These are phyloP conservation scores for Glonium stellatum DNA, from an alignment of 495 filamentous ascomycete genomes.

Conservation along the genomic window DNA sequence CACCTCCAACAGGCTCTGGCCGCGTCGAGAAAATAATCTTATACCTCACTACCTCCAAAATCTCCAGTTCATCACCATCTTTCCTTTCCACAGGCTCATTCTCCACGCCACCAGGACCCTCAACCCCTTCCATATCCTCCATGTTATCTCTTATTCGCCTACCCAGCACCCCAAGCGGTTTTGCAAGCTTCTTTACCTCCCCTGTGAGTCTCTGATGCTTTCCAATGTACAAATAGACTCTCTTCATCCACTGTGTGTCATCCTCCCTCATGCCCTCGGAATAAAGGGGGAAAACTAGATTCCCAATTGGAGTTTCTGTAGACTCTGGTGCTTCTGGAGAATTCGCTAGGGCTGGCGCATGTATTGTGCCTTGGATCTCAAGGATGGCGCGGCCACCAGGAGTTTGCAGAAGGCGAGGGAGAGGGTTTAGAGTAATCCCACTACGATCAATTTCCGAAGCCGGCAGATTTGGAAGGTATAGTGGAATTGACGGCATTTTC, in stretches of 20 bases:
- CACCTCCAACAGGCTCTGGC: constrained; percentile 71
- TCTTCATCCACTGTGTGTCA: constrained; percentile 73
- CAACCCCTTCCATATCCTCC: constrained; percentile 13
- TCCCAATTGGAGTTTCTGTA: constrained; percentile 55
- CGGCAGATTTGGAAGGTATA: constrained; percentile 19
- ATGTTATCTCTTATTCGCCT: constrained; percentile 33
- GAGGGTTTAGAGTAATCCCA: constrained; percentile 45
- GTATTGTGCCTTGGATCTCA: constrained; percentile 84
- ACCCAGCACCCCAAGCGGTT: constrained; percentile 70
- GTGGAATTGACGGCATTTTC: constrained; percentile 61
- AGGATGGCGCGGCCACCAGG: constrained; percentile 73
- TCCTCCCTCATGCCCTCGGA: constrained; percentile 41
- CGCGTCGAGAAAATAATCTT: constrained; percentile 82
- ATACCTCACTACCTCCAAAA: constrained; percentile 81
- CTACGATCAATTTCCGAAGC: background rate
- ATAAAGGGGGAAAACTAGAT: constrained; percentile 71
- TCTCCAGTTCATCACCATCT: constrained; percentile 49
- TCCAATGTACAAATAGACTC: constrained; percentile 79
- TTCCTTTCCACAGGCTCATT: constrained; percentile 19
- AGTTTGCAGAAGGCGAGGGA: constrained; percentile 81
- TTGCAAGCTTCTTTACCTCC: constrained; percentile 77
- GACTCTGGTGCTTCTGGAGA: constrained; percentile 12
- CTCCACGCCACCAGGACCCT: background rate
- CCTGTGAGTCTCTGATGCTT: constrained; percentile 84
- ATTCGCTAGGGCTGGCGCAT: constrained; percentile 39